phyloP scores from a whole-genome alignment of 306 rosid genomes.

The Vigna reflexopilosa region DNA sequence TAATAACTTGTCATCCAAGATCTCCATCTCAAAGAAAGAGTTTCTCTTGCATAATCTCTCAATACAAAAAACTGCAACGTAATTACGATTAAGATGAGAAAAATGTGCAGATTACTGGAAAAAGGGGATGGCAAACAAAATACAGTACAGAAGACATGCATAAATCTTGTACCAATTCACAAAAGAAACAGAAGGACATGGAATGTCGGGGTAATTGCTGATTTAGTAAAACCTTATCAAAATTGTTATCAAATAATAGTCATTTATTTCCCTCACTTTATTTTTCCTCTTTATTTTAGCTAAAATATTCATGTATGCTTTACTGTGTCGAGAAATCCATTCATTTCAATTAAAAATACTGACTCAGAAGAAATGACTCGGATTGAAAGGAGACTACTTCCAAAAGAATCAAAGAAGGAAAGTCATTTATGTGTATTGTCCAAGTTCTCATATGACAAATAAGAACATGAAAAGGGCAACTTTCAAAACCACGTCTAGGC shows the following conservation, averaged over 20 bases:
- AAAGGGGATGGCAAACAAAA: constrained; percentile 15
- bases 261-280: neutral
- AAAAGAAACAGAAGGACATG: neutral
- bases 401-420: neutral
- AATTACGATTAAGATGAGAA: constrained; percentile 42
- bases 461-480: constrained; percentile 21
- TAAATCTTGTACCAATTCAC: constrained; percentile 9
- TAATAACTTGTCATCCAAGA: constrained; percentile 99
- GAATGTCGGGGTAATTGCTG: neutral
- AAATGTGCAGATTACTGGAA: constrained; percentile 33
- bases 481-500: neutral
- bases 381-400: neutral
- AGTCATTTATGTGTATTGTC: neutral
- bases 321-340: neutral
- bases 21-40: constrained; percentile 95
- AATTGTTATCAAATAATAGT: neutral
- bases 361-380: constrained; percentile 4
- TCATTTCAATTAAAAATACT: constrained; percentile 21
- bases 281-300: neutral
- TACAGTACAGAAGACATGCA: neutral
- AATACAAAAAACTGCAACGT: constrained; percentile 79
- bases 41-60: constrained; percentile 91
- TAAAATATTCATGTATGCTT: constrained; percentile 9
- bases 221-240: neutral
- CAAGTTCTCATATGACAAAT: constrained; percentile 8